Base-by-base conservation (phyloP, 2,329 filamentous ascomycete species). In the Colletotrichum euphorbiae region DNA sequence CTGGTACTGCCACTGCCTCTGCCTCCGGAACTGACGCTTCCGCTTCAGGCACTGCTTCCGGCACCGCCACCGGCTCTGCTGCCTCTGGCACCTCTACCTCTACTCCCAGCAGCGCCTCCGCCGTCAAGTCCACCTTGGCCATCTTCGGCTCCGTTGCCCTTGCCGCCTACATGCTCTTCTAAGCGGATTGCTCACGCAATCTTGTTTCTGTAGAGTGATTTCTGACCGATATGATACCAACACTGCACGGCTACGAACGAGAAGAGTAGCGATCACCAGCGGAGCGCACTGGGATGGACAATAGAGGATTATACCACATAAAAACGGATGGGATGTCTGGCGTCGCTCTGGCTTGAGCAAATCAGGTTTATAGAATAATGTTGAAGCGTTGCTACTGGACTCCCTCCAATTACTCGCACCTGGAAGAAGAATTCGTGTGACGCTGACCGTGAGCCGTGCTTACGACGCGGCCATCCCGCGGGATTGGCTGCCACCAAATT, bases 361-460 rank as follows among this genome's bases (percentile, higher is more conserved):
- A 66, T 48, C n/a, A 51, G 42, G 52, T 63, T 59, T 51, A 54
- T 68, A 68, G 65, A 68, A 31, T 68, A 68, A 64, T 68, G 21
- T 58, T 50, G 65, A 68, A 65, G 65, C 61, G 52, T 68, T 68
- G 65, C 65, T 68, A 68, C 65, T 68, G 65, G 65, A 68, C 65
- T 65, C 65, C 65, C 65, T 68, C 65, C 65, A 68, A 31, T 24
- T 68, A 59, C 33, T 48, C 17, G 46, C 65, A 54, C 17, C 65
- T 54, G 52, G 45, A 52, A 31, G 1, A 21, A 36, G 36, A 46
- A 3, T 9, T 52, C 13, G 31, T 9, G 45, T 33, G 19, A 6
- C 7, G 28, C 28, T 28, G 6, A 28, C 28, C 28, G 28, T 28
- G 28, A 6, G 7, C 28, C 28, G 7, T n/a, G 12, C 3, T 6